Conservation (phyloP, 2,329 filamentous ascomycete species). For the Calonectria montana region DNA sequence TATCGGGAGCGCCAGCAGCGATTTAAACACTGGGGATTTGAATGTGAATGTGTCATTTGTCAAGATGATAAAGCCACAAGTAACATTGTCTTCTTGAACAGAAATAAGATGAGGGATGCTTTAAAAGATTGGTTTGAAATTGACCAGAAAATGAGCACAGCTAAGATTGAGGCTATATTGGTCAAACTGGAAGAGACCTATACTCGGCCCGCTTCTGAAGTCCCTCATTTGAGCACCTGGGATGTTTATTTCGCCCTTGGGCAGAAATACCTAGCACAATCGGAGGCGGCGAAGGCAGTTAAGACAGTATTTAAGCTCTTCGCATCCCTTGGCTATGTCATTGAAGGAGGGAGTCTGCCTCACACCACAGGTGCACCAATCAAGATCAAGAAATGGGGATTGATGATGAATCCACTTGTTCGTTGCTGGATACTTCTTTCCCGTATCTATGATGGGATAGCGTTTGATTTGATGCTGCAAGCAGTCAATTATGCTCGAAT, state of each 20-base stretch:
- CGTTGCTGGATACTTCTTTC: background rate
- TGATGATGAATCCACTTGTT: background rate
- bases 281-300: background rate
- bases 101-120: background rate
- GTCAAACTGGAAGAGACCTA: background rate
- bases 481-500: background rate
- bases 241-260: background rate
- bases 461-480: background rate
- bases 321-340: background rate
- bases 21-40: background rate
- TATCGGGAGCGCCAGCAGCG: background rate
- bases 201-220: background rate
- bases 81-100: too few species aligned
- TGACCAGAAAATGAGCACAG: background rate
- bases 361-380: background rate
- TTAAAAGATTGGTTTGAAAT: too few species aligned
- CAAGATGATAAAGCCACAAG: background rate
- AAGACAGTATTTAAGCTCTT: background rate
- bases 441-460: background rate
- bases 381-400: background rate
- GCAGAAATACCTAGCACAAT: background rate
- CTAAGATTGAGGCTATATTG: background rate
- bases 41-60: background rate
- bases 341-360: background rate
- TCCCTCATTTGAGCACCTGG: background rate